Conservation (phyloP, 2,329 filamentous ascomycete genomes). For the Lachnellula occidentalis region DNA sequence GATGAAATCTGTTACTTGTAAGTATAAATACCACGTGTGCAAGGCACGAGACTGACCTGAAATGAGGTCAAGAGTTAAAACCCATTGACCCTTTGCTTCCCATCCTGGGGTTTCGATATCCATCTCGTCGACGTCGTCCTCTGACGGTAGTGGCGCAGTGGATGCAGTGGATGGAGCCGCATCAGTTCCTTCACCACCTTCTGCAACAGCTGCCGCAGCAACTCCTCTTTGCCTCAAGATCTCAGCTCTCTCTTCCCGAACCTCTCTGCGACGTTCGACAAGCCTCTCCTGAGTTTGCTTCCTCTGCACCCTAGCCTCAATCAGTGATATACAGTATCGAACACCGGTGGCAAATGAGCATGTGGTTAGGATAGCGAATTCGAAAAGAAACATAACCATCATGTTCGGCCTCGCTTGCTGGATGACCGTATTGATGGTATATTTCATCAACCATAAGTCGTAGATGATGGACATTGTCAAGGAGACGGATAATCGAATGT, state of each 20-base stretch:
- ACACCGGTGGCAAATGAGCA: constrained; percentile 73
- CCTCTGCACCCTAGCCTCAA: constrained; percentile 70
- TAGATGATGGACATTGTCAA: constrained; percentile 74
- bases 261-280: constrained; percentile 61
- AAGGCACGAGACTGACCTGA: constrained; percentile 52
- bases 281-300: constrained; percentile 68
- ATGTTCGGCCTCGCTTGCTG: constrained; percentile 88
- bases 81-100: constrained; percentile 91
- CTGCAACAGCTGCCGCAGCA: constrained; percentile 35
- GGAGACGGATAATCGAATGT: constrained; percentile 73
- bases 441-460: constrained; percentile 73
- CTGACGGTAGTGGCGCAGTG: constrained; percentile 49
- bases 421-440: constrained; percentile 77
- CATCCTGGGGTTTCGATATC: constrained; percentile 94
- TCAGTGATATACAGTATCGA: constrained; percentile 72
- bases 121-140: constrained; percentile 82
- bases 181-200: constrained; percentile 36
- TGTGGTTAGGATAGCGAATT: constrained; percentile 83
- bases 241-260: constrained; percentile 52
- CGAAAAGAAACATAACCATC: constrained; percentile 99
- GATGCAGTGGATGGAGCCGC: constrained; percentile 28
- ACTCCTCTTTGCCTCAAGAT: constrained; percentile 37
- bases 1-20: constrained; percentile 63
- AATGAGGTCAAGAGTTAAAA: constrained; percentile 80
- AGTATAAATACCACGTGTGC: background rate